A percentile compares a stretch with the other conserved stretches of the same genome.
These are phyloP conservation scores for Jackrogersella multiformis DNA, from an alignment of 495 filamentous ascomycete genomes.

Conservation along the genomic window DNA sequence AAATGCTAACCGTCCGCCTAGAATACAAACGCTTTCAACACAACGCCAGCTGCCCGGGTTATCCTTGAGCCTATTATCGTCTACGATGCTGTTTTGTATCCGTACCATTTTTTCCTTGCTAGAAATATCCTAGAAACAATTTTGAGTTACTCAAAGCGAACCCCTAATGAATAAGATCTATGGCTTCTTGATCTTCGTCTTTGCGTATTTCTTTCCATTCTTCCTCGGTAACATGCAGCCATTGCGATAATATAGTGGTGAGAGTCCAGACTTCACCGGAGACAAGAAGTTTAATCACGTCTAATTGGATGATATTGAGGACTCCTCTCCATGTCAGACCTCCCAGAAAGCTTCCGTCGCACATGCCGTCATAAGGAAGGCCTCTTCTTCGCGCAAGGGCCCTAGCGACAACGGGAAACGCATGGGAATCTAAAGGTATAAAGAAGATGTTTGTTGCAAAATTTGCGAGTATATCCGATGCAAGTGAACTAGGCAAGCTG, in stretches of 20 bases:
- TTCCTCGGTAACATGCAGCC: constrained; percentile 46
- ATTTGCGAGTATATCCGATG: constrained; percentile 49
- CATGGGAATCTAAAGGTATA: constrained; percentile 46
- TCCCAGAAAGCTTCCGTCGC: constrained; percentile 28
- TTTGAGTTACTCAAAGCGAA: neutral
- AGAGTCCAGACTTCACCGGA: constrained; percentile 48
- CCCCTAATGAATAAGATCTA: constrained; percentile 1
- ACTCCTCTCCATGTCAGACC: constrained; percentile 36
- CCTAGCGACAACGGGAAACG: constrained; percentile 45
- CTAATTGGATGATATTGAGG: constrained; percentile 49
- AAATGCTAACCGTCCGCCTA: neutral
- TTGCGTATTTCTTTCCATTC: constrained; percentile 49
- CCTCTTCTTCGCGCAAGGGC: constrained; percentile 38
- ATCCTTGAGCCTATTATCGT: neutral
- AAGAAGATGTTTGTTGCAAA: constrained; percentile 45
- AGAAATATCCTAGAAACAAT: neutral
- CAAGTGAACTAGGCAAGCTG: constrained; percentile 48
- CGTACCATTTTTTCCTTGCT: neutral
- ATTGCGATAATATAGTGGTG: constrained; percentile 43
- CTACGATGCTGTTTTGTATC: neutral
- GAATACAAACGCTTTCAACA: constrained; percentile 3
- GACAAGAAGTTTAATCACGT: constrained; percentile 45
- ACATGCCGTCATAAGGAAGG: constrained; percentile 36
- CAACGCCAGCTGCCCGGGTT: neutral
- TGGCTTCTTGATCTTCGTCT: constrained; percentile 16